phyloP scores from a whole-genome alignment of 345 rosid genomes.

The Microcos paniculata region DNA sequence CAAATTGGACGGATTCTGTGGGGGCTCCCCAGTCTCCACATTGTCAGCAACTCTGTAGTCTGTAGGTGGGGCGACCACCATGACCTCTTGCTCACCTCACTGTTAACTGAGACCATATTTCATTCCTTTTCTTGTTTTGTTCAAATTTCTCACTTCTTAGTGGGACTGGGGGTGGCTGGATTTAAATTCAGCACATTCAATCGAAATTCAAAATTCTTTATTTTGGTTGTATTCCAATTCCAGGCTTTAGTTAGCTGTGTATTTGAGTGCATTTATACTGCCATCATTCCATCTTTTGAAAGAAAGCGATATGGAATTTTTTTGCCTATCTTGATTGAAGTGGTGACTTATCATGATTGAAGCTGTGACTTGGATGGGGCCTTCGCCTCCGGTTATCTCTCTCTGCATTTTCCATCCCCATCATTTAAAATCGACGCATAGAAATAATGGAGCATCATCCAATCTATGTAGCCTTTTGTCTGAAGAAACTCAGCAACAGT shows the following conservation, averaged over 20 bases:
- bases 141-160: not conserved
- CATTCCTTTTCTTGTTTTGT: not conserved
- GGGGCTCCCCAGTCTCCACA: not conserved
- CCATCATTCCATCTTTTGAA: not conserved
- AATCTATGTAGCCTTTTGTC: constrained; percentile 3
- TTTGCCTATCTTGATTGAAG: constrained; percentile 9
- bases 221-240: not conserved
- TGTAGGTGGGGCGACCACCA: not conserved
- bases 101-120: not conserved
- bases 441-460: not conserved
- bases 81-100: not conserved
- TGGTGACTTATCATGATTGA: constrained; percentile 9
- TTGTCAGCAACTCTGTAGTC: not conserved
- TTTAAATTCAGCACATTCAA: not conserved
- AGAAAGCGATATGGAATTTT: not conserved
- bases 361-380: not conserved
- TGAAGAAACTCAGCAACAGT: constrained; percentile 3
- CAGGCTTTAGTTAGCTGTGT: not conserved
- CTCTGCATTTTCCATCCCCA: not conserved
- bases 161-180: not conserved
- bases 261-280: not conserved
- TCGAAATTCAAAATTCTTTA: not conserved
- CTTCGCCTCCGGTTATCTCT: not conserved
- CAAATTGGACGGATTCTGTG: not conserved
- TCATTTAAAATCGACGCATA: constrained; percentile 13